Conservation (phyloP, 352 stramenopile genomes). For the Globisporangium cederbergense region DNA sequence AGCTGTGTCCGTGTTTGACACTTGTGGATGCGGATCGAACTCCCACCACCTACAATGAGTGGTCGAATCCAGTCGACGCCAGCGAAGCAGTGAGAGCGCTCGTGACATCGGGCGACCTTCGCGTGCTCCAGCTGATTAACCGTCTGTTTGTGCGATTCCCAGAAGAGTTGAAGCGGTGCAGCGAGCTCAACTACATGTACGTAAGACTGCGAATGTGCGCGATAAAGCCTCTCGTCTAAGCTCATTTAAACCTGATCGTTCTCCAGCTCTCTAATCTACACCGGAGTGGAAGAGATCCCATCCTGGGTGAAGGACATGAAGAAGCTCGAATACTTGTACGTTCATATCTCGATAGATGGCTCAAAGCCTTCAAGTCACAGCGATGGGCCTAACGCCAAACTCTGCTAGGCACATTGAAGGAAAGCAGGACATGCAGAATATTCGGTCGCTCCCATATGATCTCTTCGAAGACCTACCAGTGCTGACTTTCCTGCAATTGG, state of each 20-base stretch:
- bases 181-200: constrained; percentile 38
- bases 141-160: constrained; percentile 20
- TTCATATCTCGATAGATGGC: not conserved
- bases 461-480: constrained; percentile 32
- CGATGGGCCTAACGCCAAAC: not conserved
- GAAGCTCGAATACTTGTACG: constrained; percentile 40
- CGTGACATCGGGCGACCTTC: constrained; percentile 23
- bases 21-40: constrained; percentile 27
- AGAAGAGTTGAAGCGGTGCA: constrained; percentile 27
- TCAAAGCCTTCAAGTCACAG: not conserved
- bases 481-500: constrained; percentile 36
- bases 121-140: constrained; percentile 36
- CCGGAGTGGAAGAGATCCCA: constrained; percentile 24
- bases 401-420: constrained; percentile 43
- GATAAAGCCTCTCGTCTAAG: not conserved
- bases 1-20: constrained; percentile 30
- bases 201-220: not conserved
- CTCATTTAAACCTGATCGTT: no score
- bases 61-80: constrained; percentile 26
- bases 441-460: constrained; percentile 20
- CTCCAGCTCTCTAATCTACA: constrained; percentile 29
- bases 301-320: constrained; percentile 28
- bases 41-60: constrained; percentile 34
- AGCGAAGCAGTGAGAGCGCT: constrained; percentile 22
- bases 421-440: constrained; percentile 21